Percentiles rank a stretch among this genome's conserved stretches.
Conservation (phyloP, 1,284 basidiomycete genomes). For the Tilletia caries region DNA sequence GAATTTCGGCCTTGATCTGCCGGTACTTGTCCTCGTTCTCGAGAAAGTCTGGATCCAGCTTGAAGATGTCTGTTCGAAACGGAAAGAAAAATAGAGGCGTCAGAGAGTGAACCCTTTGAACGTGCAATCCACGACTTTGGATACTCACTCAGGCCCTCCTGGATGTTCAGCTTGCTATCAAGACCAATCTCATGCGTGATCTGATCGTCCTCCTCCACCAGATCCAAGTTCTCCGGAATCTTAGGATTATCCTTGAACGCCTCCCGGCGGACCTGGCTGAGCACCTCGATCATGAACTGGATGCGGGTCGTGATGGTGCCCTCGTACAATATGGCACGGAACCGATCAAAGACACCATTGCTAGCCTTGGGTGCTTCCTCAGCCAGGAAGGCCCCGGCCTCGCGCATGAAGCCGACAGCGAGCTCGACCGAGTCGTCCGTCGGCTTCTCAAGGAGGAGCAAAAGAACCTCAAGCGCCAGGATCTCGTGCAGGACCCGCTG, state of each 20-base stretch:
- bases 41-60: slow-evolving; percentile 79
- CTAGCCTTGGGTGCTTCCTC: slow-evolving; percentile 94
- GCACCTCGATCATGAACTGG: slow-evolving; percentile 98
- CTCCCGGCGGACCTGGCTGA: slow-evolving; percentile 75
- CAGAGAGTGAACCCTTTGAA: too few species aligned
- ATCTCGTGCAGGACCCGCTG: slow-evolving; percentile 92
- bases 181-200: slow-evolving; percentile 89
- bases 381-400: slow-evolving; percentile 89
- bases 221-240: slow-evolving; percentile 84
- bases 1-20: slow-evolving; percentile 85
- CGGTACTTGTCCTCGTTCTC: slow-evolving; percentile 93
- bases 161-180: slow-evolving; percentile 87
- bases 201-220: slow-evolving; percentile 89
- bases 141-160: slow-evolving; percentile 78
- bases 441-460: slow-evolving; percentile 87
- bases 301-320: slow-evolving; percentile 90
- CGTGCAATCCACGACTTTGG: not conserved
- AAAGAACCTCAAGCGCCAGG: slow-evolving; percentile 88
- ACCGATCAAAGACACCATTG: slow-evolving; percentile 87
- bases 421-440: slow-evolving; percentile 98
- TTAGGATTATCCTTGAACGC: slow-evolving; percentile 97
- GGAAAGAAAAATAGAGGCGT: too few species aligned
- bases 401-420: slow-evolving; percentile 92
- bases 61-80: slow-evolving; percentile 75
- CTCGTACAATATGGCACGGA: slow-evolving; percentile 93